phyloP scores from a whole-genome alignment of 257 asterid genomes.

The Lavandula angustifolia region DNA sequence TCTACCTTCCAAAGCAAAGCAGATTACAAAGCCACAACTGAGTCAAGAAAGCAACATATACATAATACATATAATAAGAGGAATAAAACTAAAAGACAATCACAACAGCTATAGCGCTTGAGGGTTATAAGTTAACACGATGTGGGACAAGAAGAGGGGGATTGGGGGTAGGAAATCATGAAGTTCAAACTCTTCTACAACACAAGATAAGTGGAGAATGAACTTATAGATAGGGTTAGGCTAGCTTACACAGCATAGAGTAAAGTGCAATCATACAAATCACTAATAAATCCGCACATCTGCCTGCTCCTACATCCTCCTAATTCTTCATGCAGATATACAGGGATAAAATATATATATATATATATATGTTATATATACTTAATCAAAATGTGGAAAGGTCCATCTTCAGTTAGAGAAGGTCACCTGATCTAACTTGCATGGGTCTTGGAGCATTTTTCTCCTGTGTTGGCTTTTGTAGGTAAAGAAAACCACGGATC shows the following conservation, averaged over 20 bases:
- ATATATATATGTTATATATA: conserved; percentile 10
- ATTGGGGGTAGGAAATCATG: not conserved
- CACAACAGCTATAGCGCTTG: too few relatives aligned
- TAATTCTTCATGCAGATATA: conserved; percentile 38
- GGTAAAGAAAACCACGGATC: conserved; percentile 14
- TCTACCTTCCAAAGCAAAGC: not conserved
- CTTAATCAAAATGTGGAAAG: conserved; percentile 37
- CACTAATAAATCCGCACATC: conserved; percentile 22
- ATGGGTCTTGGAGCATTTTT: conserved; percentile 13
- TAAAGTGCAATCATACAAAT: conserved; percentile 22
- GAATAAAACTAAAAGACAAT: too few relatives aligned
- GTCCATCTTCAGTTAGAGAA: conserved; percentile 33
- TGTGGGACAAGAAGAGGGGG: too few relatives aligned
- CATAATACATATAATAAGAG: too few relatives aligned
- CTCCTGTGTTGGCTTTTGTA: not conserved
- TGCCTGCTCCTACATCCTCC: conserved; percentile 32
- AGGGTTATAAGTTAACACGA: too few relatives aligned
- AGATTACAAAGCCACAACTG: not conserved
- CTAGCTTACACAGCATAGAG: not conserved
- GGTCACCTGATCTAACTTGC: conserved; percentile 38
- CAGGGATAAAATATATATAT: conserved; percentile 39
- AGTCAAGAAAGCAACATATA: not conserved
- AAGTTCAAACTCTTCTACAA: not conserved
- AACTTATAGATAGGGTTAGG: conserved; percentile 2
- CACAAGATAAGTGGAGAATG: not conserved